Evolutionary conservation across 129 eudicot genomes (phyloP).

Genomic region (Escallonia herrerae): DNA sequence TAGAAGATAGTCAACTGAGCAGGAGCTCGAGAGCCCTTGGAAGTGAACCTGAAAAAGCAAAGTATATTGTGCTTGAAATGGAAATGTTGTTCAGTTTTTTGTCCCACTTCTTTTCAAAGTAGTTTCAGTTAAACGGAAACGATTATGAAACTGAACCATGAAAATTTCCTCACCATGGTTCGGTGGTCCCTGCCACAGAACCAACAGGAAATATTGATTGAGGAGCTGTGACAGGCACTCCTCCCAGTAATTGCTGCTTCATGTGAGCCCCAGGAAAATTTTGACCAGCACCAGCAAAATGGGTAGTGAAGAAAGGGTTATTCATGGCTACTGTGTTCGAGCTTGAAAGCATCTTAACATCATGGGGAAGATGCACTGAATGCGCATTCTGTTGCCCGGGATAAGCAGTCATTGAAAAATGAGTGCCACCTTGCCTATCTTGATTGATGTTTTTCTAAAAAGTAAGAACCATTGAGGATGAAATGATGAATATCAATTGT

Average conservation of each 20-base stretch:
- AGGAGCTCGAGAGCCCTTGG: constrained; percentile 32
- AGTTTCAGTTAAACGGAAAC: background rate
- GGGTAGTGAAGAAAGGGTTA: constrained; percentile 39
- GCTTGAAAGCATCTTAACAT: constrained; percentile 19
- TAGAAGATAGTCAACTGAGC: constrained; percentile 73
- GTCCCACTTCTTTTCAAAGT: background rate
- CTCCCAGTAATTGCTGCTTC: constrained; percentile 46
- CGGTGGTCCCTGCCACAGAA: constrained; percentile 55
- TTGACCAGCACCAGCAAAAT: constrained; percentile 36
- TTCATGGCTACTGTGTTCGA: constrained; percentile 20
- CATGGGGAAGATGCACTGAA: constrained; percentile 27
- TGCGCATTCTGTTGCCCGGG: constrained; percentile 42
- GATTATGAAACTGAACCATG: background rate
- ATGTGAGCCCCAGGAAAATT: constrained; percentile 26
- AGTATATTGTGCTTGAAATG: background rate
- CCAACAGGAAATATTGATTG: constrained; percentile 23
- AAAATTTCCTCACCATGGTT: constrained; percentile 37
- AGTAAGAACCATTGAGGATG: constrained; percentile 1
- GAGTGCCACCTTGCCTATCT: constrained; percentile 34
- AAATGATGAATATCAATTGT: constrained; percentile 6
- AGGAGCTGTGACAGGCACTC: constrained; percentile 31
- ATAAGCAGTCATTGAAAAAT: constrained; percentile 32
- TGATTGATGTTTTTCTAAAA: constrained; percentile 35
- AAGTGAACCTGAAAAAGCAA: constrained; percentile 27
- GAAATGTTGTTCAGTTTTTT: background rate